These are phyloP conservation scores for Solanum lignicaule DNA, from an alignment of 257 asterid genomes.

Conservation along the genomic window DNA sequence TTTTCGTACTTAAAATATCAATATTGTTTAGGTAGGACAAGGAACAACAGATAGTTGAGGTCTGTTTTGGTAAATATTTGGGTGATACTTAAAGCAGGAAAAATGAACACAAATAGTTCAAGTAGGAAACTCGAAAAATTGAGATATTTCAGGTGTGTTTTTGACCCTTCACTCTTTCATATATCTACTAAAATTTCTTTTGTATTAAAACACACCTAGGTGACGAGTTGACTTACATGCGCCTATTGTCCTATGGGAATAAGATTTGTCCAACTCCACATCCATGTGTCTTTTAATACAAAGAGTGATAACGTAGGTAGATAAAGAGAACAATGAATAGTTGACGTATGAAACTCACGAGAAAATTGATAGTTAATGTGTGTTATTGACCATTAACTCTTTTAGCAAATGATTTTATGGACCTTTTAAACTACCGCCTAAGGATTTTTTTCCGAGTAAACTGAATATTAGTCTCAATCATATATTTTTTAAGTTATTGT, in stretches of 20 bases:
- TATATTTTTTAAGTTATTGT: not conserved
- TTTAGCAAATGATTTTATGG: not conserved
- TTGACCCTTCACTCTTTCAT: not conserved
- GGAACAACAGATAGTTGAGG: not conserved
- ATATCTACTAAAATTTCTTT: not conserved
- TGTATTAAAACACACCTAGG: no score
- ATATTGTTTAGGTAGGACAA: not conserved
- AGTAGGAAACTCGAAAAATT: not conserved
- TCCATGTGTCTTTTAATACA: no score
- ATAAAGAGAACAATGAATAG: not conserved
- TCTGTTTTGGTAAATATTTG: not conserved
- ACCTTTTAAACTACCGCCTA: not conserved
- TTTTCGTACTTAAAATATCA: not conserved
- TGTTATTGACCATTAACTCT: not conserved
- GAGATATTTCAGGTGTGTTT: not conserved
- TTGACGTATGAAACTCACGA: not conserved
- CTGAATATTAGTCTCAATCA: not conserved
- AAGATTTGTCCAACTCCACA: not conserved
- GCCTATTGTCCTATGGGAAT: not conserved
- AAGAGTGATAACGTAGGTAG: not conserved
- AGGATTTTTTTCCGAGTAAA: not conserved
- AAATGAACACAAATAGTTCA: not conserved
- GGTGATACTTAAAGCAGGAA: not conserved
- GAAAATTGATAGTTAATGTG: not conserved
- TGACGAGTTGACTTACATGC: not conserved